These are phyloP conservation scores for Solanum medicagineum DNA, from an alignment of 257 asterid species.

Conservation along the genomic window DNA sequence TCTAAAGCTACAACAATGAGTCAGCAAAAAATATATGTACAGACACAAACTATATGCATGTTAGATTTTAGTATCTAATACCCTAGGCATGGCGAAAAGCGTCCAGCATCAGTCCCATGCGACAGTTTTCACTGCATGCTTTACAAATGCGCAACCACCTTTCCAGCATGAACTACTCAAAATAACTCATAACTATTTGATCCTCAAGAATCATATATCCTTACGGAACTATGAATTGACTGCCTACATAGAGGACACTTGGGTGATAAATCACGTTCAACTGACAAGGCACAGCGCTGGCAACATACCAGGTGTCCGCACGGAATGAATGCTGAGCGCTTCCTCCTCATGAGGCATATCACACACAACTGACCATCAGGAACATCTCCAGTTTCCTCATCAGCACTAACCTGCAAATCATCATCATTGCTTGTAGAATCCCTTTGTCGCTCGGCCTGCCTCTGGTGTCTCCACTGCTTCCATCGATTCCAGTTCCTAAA, in stretches of 20 bases:
- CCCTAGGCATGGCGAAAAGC: neutral
- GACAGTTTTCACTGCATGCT: neutral
- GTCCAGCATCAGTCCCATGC: neutral
- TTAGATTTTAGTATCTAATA: neutral
- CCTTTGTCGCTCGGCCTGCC: constrained; percentile 27
- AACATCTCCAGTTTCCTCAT: constrained; percentile 55
- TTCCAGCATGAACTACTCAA: neutral
- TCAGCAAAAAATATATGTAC: neutral
- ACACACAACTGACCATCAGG: constrained; percentile 85
- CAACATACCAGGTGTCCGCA: constrained; percentile 94
- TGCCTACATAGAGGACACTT: constrained; percentile 92
- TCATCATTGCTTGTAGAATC: constrained; percentile 13
- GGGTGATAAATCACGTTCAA: constrained; percentile 59
- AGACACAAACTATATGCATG: neutral
- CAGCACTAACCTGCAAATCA: constrained; percentile 22
- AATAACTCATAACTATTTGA: neutral
- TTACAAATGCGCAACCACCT: neutral
- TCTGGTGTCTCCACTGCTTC: constrained; percentile 60
- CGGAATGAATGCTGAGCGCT: constrained; percentile 75
- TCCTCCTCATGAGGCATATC: constrained; percentile 68
- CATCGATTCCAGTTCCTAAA: constrained; percentile 72
- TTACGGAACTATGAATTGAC: constrained; percentile 43
- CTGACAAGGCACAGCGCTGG: constrained; percentile 62
- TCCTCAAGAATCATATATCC: constrained; percentile 64
- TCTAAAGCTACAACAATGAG: neutral